Percentiles rank a stretch among this genome's conserved stretches.
Conservation (phyloP, 768 basidiomycete genomes). For the Psilocybe cyanescens region DNA sequence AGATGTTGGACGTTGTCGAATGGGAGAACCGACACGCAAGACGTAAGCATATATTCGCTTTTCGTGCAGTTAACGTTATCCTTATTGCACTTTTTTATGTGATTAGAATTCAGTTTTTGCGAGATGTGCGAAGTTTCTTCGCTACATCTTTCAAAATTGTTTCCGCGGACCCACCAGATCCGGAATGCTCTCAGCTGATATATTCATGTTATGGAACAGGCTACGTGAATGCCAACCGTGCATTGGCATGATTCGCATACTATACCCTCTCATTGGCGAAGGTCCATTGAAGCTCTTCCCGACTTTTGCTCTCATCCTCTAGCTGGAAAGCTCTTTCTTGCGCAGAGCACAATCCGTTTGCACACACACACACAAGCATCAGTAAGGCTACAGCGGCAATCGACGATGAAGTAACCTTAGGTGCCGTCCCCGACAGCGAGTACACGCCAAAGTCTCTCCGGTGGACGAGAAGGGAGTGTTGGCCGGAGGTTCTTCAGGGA, state of each 20-base stretch:
- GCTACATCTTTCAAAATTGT: conserved; percentile 94
- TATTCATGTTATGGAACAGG: conserved; percentile 94
- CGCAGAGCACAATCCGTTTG: not conserved
- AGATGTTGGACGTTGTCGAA: conserved; percentile 88
- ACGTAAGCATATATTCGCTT: conserved; percentile 54
- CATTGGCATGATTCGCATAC: conserved; percentile 55
- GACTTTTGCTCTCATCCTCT: not conserved
- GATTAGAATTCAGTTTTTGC: conserved; percentile 85
- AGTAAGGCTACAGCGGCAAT: not conserved
- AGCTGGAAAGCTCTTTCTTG: not conserved
- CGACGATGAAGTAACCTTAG: no score
- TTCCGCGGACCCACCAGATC: conserved; percentile 55
- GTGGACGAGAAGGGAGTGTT: not conserved
- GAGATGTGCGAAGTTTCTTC: conserved; percentile 82
- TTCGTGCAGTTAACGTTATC: no score
- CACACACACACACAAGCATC: not conserved
- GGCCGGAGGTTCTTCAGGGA: not conserved
- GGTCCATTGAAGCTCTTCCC: not conserved
- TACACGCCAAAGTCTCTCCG: no score
- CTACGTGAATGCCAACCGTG: conserved; percentile 86
- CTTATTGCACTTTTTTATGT: not conserved
- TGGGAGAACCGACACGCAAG: conserved; percentile 81
- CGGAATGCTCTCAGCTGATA: conserved; percentile 61
- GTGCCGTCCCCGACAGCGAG: no score
- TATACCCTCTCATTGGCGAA: not conserved